These are phyloP conservation scores for Penicillium sp. DNA, from an alignment of 2,329 filamentous ascomycete species.

Conservation along the genomic window DNA sequence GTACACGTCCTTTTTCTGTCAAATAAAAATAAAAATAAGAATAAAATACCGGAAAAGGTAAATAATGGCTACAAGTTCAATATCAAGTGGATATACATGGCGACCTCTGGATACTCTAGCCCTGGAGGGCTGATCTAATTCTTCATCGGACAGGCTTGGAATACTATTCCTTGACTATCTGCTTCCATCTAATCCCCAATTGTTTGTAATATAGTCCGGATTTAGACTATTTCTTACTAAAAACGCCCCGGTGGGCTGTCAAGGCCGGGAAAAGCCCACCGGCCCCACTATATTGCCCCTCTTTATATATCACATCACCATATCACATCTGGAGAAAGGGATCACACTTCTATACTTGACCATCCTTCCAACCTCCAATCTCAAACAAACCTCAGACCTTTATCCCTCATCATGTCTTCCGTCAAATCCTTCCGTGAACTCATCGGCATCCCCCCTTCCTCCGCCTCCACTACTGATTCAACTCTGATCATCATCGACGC, in stretches of 20 bases:
- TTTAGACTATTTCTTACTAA: not conserved
- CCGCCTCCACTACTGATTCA: slow-evolving; percentile 58
- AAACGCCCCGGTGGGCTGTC: not conserved
- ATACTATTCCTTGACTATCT: too few relatives aligned
- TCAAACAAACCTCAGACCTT: not conserved
- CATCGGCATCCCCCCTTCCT: slow-evolving; percentile 56
- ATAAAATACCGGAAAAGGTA: too few relatives aligned
- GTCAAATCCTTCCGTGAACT: slow-evolving; percentile 51
- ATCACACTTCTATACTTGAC: not conserved
- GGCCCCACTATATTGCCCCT: not conserved
- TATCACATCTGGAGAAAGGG: not conserved
- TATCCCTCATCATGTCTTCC: slow-evolving; percentile 11
- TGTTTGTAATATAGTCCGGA: too few relatives aligned
- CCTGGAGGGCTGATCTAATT: too few relatives aligned
- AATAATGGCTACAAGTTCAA: too few relatives aligned
- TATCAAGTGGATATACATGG: too few relatives aligned
- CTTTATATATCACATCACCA: not conserved
- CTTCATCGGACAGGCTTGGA: too few relatives aligned
- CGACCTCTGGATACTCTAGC: too few relatives aligned
- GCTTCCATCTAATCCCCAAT: too few relatives aligned
- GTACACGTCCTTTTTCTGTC: too few relatives aligned
- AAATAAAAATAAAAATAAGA: too few relatives aligned
- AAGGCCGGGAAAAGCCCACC: not conserved
- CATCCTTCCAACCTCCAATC: not conserved
- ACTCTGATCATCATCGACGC: slow-evolving; percentile 68